Conservation (phyloP, 23 red algal species). For the Gracilaria domingensis region DNA sequence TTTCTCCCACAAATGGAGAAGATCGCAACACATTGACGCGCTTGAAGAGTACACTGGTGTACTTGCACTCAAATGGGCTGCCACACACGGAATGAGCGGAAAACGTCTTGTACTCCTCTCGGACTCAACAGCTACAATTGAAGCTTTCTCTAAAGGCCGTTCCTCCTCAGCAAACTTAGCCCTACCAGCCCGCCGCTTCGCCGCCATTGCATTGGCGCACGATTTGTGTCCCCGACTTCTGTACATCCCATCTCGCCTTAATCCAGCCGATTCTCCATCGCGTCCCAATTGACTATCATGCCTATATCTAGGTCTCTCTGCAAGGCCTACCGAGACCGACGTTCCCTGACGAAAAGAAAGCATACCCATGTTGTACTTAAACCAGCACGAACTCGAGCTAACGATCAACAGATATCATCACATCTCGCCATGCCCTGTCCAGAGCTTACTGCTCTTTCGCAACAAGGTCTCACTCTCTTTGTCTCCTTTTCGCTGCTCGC, state of each 20-base stretch:
- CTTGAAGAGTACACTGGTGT: neutral
- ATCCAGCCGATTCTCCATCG: neutral
- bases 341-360: neutral
- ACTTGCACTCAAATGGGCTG: neutral
- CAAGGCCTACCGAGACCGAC: neutral
- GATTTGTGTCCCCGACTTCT: neutral
- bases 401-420: neutral
- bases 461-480: neutral
- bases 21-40: neutral
- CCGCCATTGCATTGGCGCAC: neutral
- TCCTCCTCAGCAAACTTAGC: neutral
- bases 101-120: neutral
- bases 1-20: neutral
- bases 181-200: neutral
- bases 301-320: neutral
- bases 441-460: neutral
- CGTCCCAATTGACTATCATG: neutral
- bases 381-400: neutral
- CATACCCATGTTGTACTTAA: neutral
- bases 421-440: neutral
- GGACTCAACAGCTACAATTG: neutral
- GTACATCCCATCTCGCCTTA: neutral
- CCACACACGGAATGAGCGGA: too few relatives aligned
- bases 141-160: neutral
- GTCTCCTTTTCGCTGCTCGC: neutral